These are phyloP conservation scores for Kernera saxatilis DNA, from an alignment of 345 rosid species.

Conservation along the genomic window DNA sequence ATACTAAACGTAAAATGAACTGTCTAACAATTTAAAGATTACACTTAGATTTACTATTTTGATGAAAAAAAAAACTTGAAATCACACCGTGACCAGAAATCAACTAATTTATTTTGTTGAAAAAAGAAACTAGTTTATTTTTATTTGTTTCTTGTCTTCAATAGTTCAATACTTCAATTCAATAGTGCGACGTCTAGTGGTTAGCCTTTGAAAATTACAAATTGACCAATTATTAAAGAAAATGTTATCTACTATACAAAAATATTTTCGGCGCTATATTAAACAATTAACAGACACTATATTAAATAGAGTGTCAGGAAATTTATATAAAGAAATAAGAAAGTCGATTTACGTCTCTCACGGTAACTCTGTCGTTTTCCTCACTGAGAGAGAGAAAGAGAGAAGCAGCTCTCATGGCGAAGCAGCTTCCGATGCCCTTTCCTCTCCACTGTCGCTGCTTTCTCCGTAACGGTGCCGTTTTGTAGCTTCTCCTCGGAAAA, in stretches of 20 bases:
- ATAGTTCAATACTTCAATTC: too few relatives aligned
- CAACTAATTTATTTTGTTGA: not conserved
- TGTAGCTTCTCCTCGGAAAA: conserved; percentile 10
- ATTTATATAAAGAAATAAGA: conserved; percentile 18
- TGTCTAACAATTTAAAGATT: not conserved
- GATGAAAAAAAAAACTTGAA: not conserved
- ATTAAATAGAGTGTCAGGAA: conserved; percentile 2
- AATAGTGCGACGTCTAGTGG: not conserved
- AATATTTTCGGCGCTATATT: conserved; percentile 1
- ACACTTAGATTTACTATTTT: not conserved
- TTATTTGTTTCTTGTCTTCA: not conserved
- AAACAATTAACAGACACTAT: not conserved
- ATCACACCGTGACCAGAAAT: not conserved
- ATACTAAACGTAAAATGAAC: not conserved
- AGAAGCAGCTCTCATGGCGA: conserved; percentile 34
- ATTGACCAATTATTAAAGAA: not conserved
- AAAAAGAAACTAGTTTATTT: not conserved
- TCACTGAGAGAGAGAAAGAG: conserved; percentile 9
- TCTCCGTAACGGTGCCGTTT: conserved; percentile 33
- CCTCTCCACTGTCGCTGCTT: conserved; percentile 13
- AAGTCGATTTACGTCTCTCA: conserved; percentile 19
- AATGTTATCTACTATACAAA: not conserved
- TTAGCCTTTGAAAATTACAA: not conserved
- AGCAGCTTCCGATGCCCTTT: conserved; percentile 29
- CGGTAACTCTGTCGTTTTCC: conserved; percentile 42